A percentile compares a stretch with the other conserved stretches of the same genome.
These are phyloP conservation scores for Tuber aestivum DNA, from an alignment of 495 filamentous ascomycete genomes.

Conservation along the genomic window DNA sequence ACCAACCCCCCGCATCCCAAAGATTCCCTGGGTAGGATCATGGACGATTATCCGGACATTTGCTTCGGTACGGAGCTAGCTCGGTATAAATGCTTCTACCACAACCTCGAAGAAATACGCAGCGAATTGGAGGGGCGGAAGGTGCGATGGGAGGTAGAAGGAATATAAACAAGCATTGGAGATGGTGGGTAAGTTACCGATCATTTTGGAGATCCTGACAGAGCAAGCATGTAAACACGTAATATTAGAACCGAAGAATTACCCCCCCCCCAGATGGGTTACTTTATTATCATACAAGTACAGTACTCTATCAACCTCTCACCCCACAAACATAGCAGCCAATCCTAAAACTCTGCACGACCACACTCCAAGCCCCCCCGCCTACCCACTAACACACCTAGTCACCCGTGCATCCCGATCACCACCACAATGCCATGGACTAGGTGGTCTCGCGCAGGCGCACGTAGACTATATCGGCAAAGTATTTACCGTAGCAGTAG, in stretches of 20 bases:
- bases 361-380: conserved; percentile 40
- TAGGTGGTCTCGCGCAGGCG: conserved; percentile 42
- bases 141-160: not conserved
- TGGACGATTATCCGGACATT: conserved; percentile 29
- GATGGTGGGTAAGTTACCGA: too few species aligned
- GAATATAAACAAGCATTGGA: not conserved
- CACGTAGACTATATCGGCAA: conserved; percentile 59
- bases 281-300: too few species aligned
- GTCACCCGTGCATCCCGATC: conserved; percentile 42
- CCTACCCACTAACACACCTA: conserved; percentile 41
- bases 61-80: conserved; percentile 19
- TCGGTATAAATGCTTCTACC: conserved; percentile 22
- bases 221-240: conserved; percentile 21
- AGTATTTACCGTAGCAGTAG: conserved; percentile 50
- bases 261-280: conserved; percentile 19
- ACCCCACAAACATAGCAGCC: conserved; percentile 46
- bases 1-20: conserved; percentile 26
- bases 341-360: conserved; percentile 46
- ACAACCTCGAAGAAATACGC: conserved; percentile 23
- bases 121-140: conserved; percentile 15
- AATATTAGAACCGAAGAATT: conserved; percentile 12
- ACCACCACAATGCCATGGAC: conserved; percentile 37
- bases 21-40: conserved; percentile 12
- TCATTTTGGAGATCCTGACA: conserved; percentile 25
- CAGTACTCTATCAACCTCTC: too few species aligned